Base-by-base conservation (phyloP, 2,329 filamentous ascomycete species). In the Trichoderma lentiforme region DNA sequence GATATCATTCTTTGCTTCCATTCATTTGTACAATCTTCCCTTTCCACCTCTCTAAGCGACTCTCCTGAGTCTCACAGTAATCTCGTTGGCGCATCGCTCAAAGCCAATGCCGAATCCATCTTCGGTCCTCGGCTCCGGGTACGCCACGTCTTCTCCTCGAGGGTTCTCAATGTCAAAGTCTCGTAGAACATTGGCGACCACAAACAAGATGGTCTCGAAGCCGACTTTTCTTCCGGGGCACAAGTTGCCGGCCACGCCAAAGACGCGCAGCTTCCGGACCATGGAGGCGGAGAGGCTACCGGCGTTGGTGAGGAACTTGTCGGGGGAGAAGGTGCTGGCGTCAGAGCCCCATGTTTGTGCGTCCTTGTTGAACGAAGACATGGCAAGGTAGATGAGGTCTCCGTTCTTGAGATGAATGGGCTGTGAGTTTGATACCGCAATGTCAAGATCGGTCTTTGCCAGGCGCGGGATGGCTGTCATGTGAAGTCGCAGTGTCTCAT, bases 181-280 rank as follows among this genome's bases (percentile, higher is more conserved):
- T 3, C 77, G 72, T 70, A 80, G 72, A 56, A 79, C 71, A 0
- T 75, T 76, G 0, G 78, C 77, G 8, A 78, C 72, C 6, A 77
- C 74, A 21, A 75, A 75, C 67, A 80, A 76, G 71, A 76, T 76
- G 0, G 78, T 77, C 14, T 80, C 78, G 34, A 77, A 78, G 7
- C 79, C 79, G 66, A 80, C 76, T 1, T 75, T 75, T 2, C 78
- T 76, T 2, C 79, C 79, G 1, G 79, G 79, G 24, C 79, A 80
- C 72, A 80, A 71, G 43, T 80, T 80, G 0, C 79, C 79, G 0
- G 79, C 79, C 6, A 80, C 79, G 8, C 79, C 79, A 72, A 80
- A 80, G 6, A 77, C 78, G 47, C 75, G 74, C 11, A 80, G 77
- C 65, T 76, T 78, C 24, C 77, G 77, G 11, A 76, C 72, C 5